Base-by-base conservation (phyloP, 305 asterid genomes). In the Ajuga reptans region DNA sequence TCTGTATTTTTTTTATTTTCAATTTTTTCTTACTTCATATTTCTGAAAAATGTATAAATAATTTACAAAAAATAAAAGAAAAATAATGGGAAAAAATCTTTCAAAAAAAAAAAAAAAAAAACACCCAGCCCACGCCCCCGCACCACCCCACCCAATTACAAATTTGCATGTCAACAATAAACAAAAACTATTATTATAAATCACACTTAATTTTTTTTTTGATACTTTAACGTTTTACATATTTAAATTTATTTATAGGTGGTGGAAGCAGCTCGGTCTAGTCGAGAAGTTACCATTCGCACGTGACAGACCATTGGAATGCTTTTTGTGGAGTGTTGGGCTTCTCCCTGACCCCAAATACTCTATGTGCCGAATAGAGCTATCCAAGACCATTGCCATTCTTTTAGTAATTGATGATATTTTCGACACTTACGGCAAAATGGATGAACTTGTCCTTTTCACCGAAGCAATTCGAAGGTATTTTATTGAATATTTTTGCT, bases 291-390 rank as follows among this genome's bases (percentile, higher is more conserved):
- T 81, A 54, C 66, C 72, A 3, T 85, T 85, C 45, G 86, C 83
- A 0, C 52, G 90, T 12, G 84, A 83, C 43, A 68, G 88, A 36
- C 77, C 82, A 0, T 60, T 79, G 68, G 86, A 85, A 60, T 79
- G 86, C 75, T 85, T 79, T 18, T 73, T 85, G 67, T 83, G 88
- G 91, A 69, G 74, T 0, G 85, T 85, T 0, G 88, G 91, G 4
- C 75, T 78, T 1, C 81, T 76, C 15, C 86, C 85, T 0, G 82
- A 85, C 1, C 88, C 91, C 9, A 84, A 81, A 12, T 75, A 73
- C 68, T 77, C 86, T 0, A 59, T 43, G 1, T 79, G 85, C 50
- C 69, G 88, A 45, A 83, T 77, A 4, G 83, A 77, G 54, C 59
- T 72, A 4, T 80, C 91, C 2, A 85, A 83, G 52, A 74, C 84